Base-by-base conservation (phyloP, 306 rosid species). In the Vigna angularis region DNA sequence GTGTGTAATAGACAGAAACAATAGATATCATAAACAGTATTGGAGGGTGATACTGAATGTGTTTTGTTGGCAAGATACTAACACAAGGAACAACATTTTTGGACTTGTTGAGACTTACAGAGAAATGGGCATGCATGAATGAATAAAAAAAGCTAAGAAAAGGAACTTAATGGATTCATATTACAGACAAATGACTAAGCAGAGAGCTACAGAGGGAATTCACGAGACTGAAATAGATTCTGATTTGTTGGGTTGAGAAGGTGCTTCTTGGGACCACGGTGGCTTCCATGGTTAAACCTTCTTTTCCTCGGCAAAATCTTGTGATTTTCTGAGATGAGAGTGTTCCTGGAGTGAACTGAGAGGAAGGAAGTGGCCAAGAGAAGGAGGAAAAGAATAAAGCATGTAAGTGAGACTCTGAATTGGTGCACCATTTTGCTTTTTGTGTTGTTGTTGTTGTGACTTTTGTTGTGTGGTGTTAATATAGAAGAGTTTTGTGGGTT, bases 281-380 rank as follows among this genome's bases (percentile, higher is more conserved):
- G 82, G 73, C 97, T 89, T 85, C 97, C 97, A 75, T 91, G 97
- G 68, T 91, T 91, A 82, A 87, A 83, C 90, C 92, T 44, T 53
- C 85, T 55, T 90, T 76, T 87, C 91, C 84, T 83, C 10, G 83
- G 42, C 89, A 83, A 61, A 47, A 18, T 61, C 49, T 44, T 75
- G 6, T 76, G 69, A 7, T 24, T 8, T 72, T 72, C 83, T 34
- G 13, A 13, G 48, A 40, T 77, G 11, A 40, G 85, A 22, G 64
- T 20, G 80, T 49, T 51, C 44, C 52, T 64, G 12, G 90, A 71
- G 52, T 77, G 85, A 49, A 74, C 74, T 68, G 87, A 76, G 4
- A 49, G 15, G 70, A 72, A 70, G 79, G 85, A 64, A 78, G 79
- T 66, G 6, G 81, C 51, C 49, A 84, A 64, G 7, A 73, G 17